Evolutionary conservation across 2,329 filamentous ascomycete species (phyloP), one percentile per base, ranked within the genome.

Genomic region (Tolypocladium paradoxum): DNA sequence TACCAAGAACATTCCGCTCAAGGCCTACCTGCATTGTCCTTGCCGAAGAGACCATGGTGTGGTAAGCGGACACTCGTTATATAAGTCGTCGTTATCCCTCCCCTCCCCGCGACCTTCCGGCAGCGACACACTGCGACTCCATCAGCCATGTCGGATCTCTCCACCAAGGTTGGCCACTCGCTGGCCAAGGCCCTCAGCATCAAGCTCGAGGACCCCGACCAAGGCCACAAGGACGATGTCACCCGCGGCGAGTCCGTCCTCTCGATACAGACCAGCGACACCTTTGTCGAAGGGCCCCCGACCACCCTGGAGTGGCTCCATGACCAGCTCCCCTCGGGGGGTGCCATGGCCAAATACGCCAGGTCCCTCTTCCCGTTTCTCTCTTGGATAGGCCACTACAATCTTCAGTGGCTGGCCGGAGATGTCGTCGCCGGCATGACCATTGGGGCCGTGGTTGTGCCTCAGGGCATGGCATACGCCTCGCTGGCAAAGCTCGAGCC

Each of bases 381-480:
- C 6, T 76, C 82, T n/a, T 99, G 93, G 93, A 92, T 97, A 54
- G 70, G 74, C 12, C 82, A 84, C 60, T 99, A 99, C 73, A 99
- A 99, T 66, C 12, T 84, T 4, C 84, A 90, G 73, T 99, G 93
- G 93, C 71, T 96, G 6, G 68, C 83, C 18, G 93, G 93, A 62
- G 93, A 99, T 71, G 70, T 97, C 48, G 84, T 97, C 54, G 92
- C 93, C 55, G 92, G 71, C 31, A 61, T 70, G 53, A 82, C 79
- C 3, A 77, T 82, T 53, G 79, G 79, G n/a, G 77, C 77, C 36
- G 75, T 82, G 27, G 90, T 96, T 29, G 88, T 97, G n/a, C 92
- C 92, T 6, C 92, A 97, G 67, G 87, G 90, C 57, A 96, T 97
- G 92, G 91, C 92, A 1, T 97, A 97, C 70, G 91, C 92, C 33